Base-by-base conservation (phyloP, 495 filamentous ascomycete species). In the Penicillium bialowiezense region DNA sequence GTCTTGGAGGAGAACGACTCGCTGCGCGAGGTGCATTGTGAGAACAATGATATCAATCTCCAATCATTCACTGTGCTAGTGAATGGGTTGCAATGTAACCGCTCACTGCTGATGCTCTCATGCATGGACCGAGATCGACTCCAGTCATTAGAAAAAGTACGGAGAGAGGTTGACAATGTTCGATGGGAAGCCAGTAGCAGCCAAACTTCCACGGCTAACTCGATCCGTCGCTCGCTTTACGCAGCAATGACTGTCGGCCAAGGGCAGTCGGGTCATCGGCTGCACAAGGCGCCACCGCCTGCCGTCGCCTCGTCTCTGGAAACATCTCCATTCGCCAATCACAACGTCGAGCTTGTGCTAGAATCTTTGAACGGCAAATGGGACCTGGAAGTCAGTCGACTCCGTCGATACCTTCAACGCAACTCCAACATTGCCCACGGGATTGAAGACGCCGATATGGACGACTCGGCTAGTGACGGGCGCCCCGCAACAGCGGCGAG, bases 61-160 rank as follows among this genome's bases (percentile, higher is more conserved):
- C 82, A 87, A 49, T 88, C 85, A 3, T 87, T 91, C 54, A 90
- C 87, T 2, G 85, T 87, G 5, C 67, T 91, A 10, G 82, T 91
- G 23, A 87, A 90, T 58, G 77, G 85, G 7, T 64, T 91, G 10
- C 78, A 86, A 50, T 76, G 77, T 14, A 91, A 91, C 55, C 76
- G 74, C 12, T 79, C 80, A 1, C 60, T 91, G 3, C 55, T 87
- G 17, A 82, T 79, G 44, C 72, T 91, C 13, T 84, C 88, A 7
- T 66, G 60, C 12, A 87, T 90, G 84, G 76, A 79, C 28, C 70
- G 74, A 33, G 84, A 88, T 47, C 77, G 84, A 35, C 62, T 68
- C 13, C 69, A 75, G 45, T 83, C 86, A 0, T 75, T 89, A 39
- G 80, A 82, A 40, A 79, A 76, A 24, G 75, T 90, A 28, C 82